phyloP scores from a whole-genome alignment of 1,139 yeast species.

The Suhomyces choctaworum region DNA sequence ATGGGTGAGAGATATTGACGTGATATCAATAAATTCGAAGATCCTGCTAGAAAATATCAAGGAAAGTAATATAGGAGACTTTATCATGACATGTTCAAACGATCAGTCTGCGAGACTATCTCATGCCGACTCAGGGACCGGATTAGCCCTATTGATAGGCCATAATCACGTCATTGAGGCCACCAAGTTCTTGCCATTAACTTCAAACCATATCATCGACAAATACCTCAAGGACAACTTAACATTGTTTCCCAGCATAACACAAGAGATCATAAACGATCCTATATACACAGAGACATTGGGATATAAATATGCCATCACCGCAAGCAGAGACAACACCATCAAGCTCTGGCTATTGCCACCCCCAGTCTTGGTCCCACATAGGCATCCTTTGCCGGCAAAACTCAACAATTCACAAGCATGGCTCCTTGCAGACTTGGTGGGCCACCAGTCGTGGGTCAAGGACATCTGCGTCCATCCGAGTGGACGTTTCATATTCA shows the following conservation, averaged over 20 bases:
- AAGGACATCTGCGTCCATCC: conserved; percentile 72
- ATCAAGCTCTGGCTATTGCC: conserved; percentile 79
- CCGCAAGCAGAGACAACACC: conserved; percentile 80
- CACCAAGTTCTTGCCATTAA: conserved; percentile 63
- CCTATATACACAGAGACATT: conserved; percentile 32
- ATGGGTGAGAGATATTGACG: conserved; percentile 78
- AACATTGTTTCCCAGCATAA: conserved; percentile 35
- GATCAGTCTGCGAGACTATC: conserved; percentile 76
- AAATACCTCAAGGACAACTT: conserved; percentile 39
- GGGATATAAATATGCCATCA: conserved; percentile 68
- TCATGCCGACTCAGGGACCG: conserved; percentile 63
- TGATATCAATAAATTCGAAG: conserved; percentile 21
- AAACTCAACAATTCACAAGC: conserved; percentile 57
- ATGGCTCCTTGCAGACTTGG: conserved; percentile 51
- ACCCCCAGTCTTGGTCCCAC: conserved; percentile 54
- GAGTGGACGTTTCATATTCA: conserved; percentile 66
- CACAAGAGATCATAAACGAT: conserved; percentile 32
- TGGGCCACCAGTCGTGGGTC: conserved; percentile 90
- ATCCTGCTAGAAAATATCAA: conserved; percentile 15
- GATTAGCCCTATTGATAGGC: conserved; percentile 66
- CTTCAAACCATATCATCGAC: conserved; percentile 52
- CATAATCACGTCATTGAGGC: conserved; percentile 86
- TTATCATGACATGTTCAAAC: conserved; percentile 72
- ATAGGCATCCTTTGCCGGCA: conserved; percentile 59
- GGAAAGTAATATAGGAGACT: conserved; percentile 45